These are phyloP conservation scores for Cytospora paraplurivora DNA, from an alignment of 2,329 filamentous ascomycete genomes.

Conservation along the genomic window DNA sequence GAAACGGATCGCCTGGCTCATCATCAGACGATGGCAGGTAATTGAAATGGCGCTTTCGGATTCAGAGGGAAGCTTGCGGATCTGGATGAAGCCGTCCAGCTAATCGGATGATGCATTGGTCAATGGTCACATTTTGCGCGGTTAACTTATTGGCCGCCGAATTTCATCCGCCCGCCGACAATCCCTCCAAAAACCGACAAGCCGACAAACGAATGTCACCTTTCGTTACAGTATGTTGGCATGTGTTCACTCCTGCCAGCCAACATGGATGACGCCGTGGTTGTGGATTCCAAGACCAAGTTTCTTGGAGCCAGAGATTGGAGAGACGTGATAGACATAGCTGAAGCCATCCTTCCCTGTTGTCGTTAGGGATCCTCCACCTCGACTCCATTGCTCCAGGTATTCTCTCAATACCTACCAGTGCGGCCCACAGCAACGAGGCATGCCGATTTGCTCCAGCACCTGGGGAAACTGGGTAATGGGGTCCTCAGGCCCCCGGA, in stretches of 20 bases:
- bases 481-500: no score
- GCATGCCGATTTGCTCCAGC: conserved; percentile 62
- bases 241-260: conserved; percentile 61
- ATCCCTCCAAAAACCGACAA: conserved; percentile 68
- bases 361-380: conserved; percentile 63
- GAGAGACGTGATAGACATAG: conserved; percentile 52
- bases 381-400: conserved; percentile 48
- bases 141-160: conserved; percentile 63
- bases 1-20: conserved; percentile 49
- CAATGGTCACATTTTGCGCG: conserved; percentile 69
- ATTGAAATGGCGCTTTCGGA: conserved; percentile 58
- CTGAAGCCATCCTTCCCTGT: conserved; percentile 58
- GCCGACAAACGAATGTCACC: conserved; percentile 60
- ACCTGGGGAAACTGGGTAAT: conserved; percentile 33
- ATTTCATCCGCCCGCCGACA: conserved; percentile 53
- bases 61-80: conserved; percentile 58
- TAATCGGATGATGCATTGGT: conserved; percentile 63
- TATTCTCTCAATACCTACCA: no score
- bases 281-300: conserved; percentile 67
- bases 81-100: conserved; percentile 62
- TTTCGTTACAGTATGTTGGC: conserved; percentile 68
- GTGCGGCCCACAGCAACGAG: no score
- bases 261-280: conserved; percentile 62
- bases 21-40: conserved; percentile 53
- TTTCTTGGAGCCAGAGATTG: conserved; percentile 54